Evolutionary conservation across 371 early-diverging fungal species (phyloP), one percentile per base, ranked within the genome.

Genomic region (Mortierella sp.): DNA sequence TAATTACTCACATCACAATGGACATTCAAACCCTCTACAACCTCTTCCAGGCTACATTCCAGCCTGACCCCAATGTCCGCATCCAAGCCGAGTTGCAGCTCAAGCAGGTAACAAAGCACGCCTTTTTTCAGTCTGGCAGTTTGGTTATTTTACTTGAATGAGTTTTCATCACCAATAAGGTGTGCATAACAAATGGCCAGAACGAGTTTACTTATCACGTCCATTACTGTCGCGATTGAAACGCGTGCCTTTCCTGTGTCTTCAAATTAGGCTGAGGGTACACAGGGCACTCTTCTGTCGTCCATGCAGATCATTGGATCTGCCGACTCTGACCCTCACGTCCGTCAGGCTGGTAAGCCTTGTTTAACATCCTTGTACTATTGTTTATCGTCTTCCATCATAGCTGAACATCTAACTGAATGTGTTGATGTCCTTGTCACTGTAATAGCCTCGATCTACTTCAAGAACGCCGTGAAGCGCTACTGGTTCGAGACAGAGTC

Each of bases 381-480:
- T 21, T 10, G 42, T 52, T 38, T 57, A 63, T n/a, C 31, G 11
- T 73, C n/a, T 16, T 6, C 31, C 54, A 50, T 24, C 70, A 70
- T 16, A 16, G 50, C 34, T 58, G 74, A 34, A 58, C 54, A 38
- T 3, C 21, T 54, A 60, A 19, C 73, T 28, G 45, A n/a, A 54
- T 54, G 28, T 24, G 8, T 63, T 34, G 34, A 63, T 31, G 31
- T 8, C 34, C 34, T 19, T 45, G 34, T 42, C 24, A 24, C 73
- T 84, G 86, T 75, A 11, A 52, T 60, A 94, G 97, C 95, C 80
- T 94, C 97, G 11, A 95, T 98, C 82, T 97, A 96, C 91, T 96
- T 98, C 88, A 98, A 98, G 89, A 97, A 98, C 87, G 91, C 95
- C 14, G 88, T 97, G 68, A 87, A 89, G 63, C 92, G 91, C 75